Conservation (phyloP, 257 asterid species). For the Scutellaria minor region DNA sequence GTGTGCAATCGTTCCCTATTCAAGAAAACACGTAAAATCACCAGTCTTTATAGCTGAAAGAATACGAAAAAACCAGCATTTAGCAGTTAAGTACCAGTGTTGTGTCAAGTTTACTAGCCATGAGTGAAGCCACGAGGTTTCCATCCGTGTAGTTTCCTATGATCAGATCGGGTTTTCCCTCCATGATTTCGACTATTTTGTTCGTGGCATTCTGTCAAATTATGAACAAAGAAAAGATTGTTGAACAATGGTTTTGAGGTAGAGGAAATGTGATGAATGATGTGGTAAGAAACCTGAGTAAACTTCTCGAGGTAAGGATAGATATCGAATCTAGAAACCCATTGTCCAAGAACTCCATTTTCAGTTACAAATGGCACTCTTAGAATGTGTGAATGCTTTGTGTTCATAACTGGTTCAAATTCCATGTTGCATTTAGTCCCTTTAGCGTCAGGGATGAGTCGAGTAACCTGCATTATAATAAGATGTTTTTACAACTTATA, state of each 20-base stretch:
- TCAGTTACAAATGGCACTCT: constrained; percentile 87
- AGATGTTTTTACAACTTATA: too few relatives aligned
- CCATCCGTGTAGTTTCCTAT: constrained; percentile 93
- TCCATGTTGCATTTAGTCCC: constrained; percentile 86
- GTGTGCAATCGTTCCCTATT: constrained; percentile 92
- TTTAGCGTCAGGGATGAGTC: constrained; percentile 86
- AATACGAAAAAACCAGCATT: neutral
- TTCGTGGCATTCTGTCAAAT: constrained; percentile 62
- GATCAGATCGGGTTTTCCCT: constrained; percentile 88
- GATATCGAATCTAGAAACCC: constrained; percentile 88
- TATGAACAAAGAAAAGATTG: neutral
- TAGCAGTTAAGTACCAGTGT: constrained; percentile 63
- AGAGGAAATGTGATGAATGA: too few relatives aligned
- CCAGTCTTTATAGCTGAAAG: neutral
- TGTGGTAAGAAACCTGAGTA: constrained; percentile 55
- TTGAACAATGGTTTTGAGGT: neutral
- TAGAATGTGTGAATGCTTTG: constrained; percentile 87
- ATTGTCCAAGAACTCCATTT: constrained; percentile 69
- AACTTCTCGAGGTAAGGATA: constrained; percentile 89
- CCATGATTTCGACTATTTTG: constrained; percentile 77
- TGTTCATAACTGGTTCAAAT: constrained; percentile 70
- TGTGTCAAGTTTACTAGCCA: constrained; percentile 92
- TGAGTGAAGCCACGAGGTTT: constrained; percentile 87
- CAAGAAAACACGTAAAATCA: constrained; percentile 20
- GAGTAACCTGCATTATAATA: constrained; percentile 61